These are phyloP conservation scores for Pigoraptor vietnamica DNA, from an alignment of 78 protist species.

Conservation along the genomic window DNA sequence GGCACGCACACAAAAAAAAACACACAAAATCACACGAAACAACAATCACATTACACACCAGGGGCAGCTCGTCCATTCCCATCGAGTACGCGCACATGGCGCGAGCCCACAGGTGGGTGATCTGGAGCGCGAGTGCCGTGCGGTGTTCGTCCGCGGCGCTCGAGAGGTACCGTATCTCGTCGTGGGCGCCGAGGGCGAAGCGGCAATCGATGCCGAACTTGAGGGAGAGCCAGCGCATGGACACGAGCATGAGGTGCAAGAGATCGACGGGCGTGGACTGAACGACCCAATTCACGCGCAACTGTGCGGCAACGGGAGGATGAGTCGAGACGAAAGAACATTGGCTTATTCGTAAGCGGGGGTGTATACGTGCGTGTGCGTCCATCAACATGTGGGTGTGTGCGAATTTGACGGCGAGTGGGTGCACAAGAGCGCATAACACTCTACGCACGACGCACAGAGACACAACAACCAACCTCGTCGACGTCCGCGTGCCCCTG, in stretches of 20 bases:
- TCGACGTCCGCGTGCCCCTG: not conserved
- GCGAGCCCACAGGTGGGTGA: not conserved
- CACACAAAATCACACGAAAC: no score
- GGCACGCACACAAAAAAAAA: no score
- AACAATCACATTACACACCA: no score
- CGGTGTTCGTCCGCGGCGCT: not conserved
- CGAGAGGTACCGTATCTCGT: constrained; percentile 5
- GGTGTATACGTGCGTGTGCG: no score
- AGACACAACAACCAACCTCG: no score
- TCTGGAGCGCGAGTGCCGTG: constrained; percentile 17
- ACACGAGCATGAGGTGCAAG: constrained; percentile 28
- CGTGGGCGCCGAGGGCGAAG: constrained; percentile 18
- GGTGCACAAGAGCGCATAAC: no score
- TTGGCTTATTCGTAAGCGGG: no score
- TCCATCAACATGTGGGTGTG: no score
- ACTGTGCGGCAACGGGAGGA: not conserved
- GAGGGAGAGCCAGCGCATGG: not conserved
- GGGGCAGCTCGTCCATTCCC: constrained; percentile 9
- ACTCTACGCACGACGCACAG: no score
- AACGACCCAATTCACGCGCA: constrained; percentile 40
- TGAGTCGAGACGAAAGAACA: no score
- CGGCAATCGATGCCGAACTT: not conserved
- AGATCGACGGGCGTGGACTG: constrained; percentile 39
- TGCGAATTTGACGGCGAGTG: no score
- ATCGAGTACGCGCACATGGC: not conserved